Evolutionary conservation across 2,329 filamentous ascomycete genomes (phyloP).

Genomic region (Ophiostoma populinum): DNA sequence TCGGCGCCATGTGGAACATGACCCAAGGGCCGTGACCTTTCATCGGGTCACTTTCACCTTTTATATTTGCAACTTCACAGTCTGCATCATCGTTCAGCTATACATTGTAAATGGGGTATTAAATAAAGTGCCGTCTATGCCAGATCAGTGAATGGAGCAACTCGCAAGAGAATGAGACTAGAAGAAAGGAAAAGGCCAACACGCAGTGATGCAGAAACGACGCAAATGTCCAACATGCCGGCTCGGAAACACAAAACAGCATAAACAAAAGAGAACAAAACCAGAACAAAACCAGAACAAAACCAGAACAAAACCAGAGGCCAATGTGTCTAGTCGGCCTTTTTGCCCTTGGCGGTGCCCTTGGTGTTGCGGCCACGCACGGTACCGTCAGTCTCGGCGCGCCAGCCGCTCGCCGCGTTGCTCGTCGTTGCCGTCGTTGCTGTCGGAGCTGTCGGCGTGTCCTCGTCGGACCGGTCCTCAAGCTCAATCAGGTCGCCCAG

Average conservation of each 20-base stretch:
- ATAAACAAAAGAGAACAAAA: background rate
- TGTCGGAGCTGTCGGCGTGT: slow-evolving; percentile 15
- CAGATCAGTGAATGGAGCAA: slow-evolving; percentile 3
- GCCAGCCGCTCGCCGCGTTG: slow-evolving; percentile 16
- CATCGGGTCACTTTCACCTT: too few relatives aligned
- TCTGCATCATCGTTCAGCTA: too few relatives aligned
- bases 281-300: background rate
- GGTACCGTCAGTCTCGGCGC: slow-evolving; percentile 21
- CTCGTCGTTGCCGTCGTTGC: slow-evolving; percentile 12
- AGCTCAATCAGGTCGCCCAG: slow-evolving; percentile 55
- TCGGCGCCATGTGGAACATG: slow-evolving; percentile 22
- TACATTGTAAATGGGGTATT: slow-evolving; percentile 9
- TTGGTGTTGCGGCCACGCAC: slow-evolving; percentile 21
- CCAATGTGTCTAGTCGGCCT: slow-evolving; percentile 21
- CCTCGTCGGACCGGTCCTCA: slow-evolving; percentile 41
- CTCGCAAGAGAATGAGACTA: background rate
- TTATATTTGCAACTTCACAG: too few relatives aligned
- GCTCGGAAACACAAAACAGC: background rate
- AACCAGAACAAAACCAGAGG: background rate
- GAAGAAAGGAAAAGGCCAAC: background rate
- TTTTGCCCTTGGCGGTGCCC: slow-evolving; percentile 26
- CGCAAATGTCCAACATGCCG: slow-evolving; percentile 1
- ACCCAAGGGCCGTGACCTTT: slow-evolving; percentile 22
- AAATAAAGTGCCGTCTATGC: slow-evolving; percentile 11
- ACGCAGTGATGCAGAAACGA: background rate